A percentile compares a stretch with the other conserved stretches of the same genome.
Conservation (phyloP, 2,329 filamentous ascomycete genomes). For the Plenodomus lindquistii region DNA sequence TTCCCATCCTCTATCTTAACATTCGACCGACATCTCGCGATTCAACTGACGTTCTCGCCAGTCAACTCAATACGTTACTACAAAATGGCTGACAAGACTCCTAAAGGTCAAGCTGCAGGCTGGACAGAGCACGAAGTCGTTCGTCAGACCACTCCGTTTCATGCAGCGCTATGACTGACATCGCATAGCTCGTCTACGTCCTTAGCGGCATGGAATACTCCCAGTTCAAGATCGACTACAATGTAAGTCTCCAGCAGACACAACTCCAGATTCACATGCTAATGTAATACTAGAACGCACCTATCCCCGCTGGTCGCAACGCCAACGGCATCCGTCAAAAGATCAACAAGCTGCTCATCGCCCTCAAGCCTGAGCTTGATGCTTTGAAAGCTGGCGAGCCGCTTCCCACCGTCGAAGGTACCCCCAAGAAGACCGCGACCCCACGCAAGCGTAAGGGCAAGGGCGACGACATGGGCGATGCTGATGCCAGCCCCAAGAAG, state of each 20-base stretch:
- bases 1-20: background rate
- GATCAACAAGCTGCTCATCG: conserved; percentile 17
- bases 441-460: conserved; percentile 27
- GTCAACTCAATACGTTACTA: background rate
- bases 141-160: background rate
- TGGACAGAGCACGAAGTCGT: conserved; percentile 24
- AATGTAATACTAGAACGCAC: conserved; percentile 16
- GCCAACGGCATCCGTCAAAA: conserved; percentile 24
- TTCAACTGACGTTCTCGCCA: too few species aligned
- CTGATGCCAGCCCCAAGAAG: conserved; percentile 8
- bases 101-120: background rate
- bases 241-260: conserved; percentile 3
- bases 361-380: conserved; percentile 17
- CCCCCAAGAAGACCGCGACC: conserved; percentile 10
- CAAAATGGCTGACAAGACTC: background rate
- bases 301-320: conserved; percentile 22
- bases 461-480: conserved; percentile 5
- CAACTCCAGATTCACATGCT: background rate
- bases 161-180: conserved; percentile 1
- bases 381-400: conserved; percentile 14
- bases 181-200: conserved; percentile 17
- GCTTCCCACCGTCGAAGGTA: background rate
- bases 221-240: conserved; percentile 16
- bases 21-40: background rate
- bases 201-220: conserved; percentile 7